Percentiles rank a stretch among this genome's conserved stretches.
phyloP scores from a whole-genome alignment of 805 yeast species.

The Jamesozyma hellenica region DNA sequence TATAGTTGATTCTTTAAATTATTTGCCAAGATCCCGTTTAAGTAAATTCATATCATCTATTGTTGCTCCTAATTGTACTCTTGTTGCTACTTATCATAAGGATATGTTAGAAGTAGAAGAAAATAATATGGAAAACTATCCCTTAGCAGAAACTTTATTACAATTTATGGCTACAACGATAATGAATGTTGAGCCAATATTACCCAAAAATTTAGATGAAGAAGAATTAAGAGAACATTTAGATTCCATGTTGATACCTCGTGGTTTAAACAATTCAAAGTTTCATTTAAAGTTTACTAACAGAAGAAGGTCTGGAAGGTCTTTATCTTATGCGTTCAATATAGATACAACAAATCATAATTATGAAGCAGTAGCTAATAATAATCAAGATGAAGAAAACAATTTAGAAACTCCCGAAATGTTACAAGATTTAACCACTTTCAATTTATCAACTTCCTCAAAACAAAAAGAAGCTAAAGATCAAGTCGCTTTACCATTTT shows the following conservation, averaged over 20 bases:
- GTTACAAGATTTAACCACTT: constrained; percentile 72
- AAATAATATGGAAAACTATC: constrained; percentile 34
- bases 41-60: constrained; percentile 42
- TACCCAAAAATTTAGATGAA: constrained; percentile 30
- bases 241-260: constrained; percentile 38
- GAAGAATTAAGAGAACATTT: constrained; percentile 38
- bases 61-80: constrained; percentile 36
- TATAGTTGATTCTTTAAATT: constrained; percentile 61
- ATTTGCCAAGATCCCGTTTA: constrained; percentile 37
- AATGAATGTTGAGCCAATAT: constrained; percentile 47
- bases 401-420: constrained; percentile 39
- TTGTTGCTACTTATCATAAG: constrained; percentile 41
- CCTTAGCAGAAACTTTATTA: constrained; percentile 42
- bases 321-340: constrained; percentile 44
- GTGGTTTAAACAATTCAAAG: constrained; percentile 37
- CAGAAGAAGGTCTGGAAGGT: constrained; percentile 78
- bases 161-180: constrained; percentile 68
- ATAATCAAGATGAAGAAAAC: constrained; percentile 12
- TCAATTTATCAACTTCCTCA: constrained; percentile 65
- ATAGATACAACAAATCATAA: constrained; percentile 42
- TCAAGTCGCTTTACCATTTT: constrained; percentile 80
- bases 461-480: constrained; percentile 72
- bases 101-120: constrained; percentile 32
- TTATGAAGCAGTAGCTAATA: constrained; percentile 25
- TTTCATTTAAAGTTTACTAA: constrained; percentile 49